Evolutionary conservation across 495 filamentous ascomycete species (phyloP).

Genomic region (Talaromyces liani): DNA sequence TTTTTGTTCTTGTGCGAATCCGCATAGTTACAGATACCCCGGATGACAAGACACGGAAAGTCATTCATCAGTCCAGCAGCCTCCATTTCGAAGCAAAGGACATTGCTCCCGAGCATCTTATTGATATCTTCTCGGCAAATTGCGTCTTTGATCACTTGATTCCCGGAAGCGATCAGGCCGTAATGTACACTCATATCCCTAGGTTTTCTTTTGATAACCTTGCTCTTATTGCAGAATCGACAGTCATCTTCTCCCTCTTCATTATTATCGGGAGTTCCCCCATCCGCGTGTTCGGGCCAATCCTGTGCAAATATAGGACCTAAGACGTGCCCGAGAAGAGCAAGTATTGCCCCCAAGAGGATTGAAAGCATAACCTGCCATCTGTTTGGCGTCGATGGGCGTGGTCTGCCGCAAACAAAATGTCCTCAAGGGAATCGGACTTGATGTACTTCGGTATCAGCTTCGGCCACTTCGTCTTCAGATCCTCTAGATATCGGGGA

Average conservation of each 20-base stretch:
- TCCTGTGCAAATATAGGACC: too few relatives aligned
- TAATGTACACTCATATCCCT: constrained; percentile 10
- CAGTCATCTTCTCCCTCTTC: constrained; percentile 9
- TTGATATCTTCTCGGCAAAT: too few relatives aligned
- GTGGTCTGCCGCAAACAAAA: background rate
- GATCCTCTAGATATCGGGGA: constrained; percentile 14
- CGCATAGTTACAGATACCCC: constrained; percentile 23
- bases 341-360: too few relatives aligned
- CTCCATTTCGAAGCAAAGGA: constrained; percentile 24
- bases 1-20: constrained; percentile 25
- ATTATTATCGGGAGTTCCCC: constrained; percentile 7
- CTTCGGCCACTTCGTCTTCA: constrained; percentile 16
- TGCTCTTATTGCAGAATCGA: constrained; percentile 9
- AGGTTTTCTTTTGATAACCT: background rate
- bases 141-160: constrained; percentile 8
- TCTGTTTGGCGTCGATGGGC: background rate
- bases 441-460: constrained; percentile 12
- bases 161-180: constrained; percentile 14
- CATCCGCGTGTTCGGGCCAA: too few relatives aligned
- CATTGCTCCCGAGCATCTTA: constrained; percentile 11
- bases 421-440: constrained; percentile 10
- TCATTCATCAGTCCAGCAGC: constrained; percentile 19
- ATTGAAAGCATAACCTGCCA: background rate
- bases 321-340: too few relatives aligned
- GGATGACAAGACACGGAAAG: constrained; percentile 21